phyloP scores from a whole-genome alignment of 352 stramenopile species.

The Globisporangium spiculum region DNA sequence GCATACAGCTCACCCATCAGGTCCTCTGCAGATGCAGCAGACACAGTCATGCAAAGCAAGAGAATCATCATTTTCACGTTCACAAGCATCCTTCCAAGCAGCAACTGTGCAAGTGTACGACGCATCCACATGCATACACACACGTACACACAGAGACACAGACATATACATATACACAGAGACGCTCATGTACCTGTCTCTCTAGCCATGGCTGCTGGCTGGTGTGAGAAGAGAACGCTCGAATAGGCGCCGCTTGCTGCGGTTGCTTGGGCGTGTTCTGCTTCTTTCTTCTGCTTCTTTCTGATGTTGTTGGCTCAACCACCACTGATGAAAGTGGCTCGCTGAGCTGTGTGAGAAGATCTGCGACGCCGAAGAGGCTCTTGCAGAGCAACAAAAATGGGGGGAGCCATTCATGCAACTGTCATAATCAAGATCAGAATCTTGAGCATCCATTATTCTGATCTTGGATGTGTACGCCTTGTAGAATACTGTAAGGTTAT shows the following conservation, averaged over 20 bases:
- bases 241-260: neutral
- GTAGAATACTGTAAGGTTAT: no score
- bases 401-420: no score
- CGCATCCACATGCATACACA: neutral
- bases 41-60: neutral
- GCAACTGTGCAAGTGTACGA: neutral
- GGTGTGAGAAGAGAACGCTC: neutral
- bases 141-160: neutral
- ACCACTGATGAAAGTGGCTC: neutral
- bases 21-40: slow-evolving; percentile 28
- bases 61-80: neutral
- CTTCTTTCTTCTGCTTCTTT: neutral
- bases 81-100: neutral
- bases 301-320: neutral
- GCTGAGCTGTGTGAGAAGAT: no score
- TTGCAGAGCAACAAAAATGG: no score
- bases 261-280: neutral
- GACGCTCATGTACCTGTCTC: slow-evolving; percentile 14
- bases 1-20: slow-evolving; percentile 60
- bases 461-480: no score
- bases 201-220: slow-evolving; percentile 11
- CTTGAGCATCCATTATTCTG: no score
- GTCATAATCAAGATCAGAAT: no score
- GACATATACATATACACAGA: neutral
- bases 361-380: no score